These are phyloP conservation scores for Chlamydomonas asymmetrica DNA, from an alignment of 139 green algal genomes.

Conservation along the genomic window DNA sequence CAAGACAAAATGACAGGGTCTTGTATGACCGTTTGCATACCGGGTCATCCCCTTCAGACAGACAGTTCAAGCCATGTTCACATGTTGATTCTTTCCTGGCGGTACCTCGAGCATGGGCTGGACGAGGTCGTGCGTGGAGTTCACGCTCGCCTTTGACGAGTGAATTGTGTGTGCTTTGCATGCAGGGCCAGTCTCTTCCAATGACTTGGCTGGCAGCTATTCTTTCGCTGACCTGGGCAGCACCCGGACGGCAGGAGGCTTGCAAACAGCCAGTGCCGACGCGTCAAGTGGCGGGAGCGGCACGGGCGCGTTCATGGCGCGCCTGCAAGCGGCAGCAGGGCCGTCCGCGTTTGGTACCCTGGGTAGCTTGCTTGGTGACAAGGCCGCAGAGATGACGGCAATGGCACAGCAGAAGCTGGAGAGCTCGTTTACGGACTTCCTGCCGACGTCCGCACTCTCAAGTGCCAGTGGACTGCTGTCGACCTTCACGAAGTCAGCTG, in stretches of 20 bases:
- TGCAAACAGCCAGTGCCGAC: neutral
- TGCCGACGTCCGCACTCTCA: slow-evolving; percentile 29
- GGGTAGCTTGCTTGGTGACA: slow-evolving; percentile 50
- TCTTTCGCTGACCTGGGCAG: slow-evolving; percentile 46
- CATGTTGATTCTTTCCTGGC: no score
- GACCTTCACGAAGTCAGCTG: slow-evolving; percentile 18
- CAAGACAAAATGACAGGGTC: no score
- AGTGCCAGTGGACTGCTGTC: slow-evolving; percentile 25
- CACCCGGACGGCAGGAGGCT: neutral
- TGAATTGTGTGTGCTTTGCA: no score
- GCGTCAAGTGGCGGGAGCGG: neutral
- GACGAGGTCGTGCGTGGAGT: neutral
- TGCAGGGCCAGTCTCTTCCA: neutral
- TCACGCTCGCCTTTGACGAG: no score
- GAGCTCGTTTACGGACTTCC: slow-evolving; percentile 41
- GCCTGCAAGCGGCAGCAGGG: slow-evolving; percentile 16
- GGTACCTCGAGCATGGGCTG: no score
- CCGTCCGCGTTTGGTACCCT: slow-evolving; percentile 31
- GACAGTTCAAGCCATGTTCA: no score
- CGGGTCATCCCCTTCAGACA: no score
- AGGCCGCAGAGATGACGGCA: slow-evolving; percentile 54
- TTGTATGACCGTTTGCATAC: no score
- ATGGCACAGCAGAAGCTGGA: slow-evolving; percentile 51
- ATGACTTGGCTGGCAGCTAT: slow-evolving; percentile 25
- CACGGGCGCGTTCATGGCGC: slow-evolving; percentile 29